Percentiles rank a stretch among this genome's conserved stretches.
Conservation (phyloP, 129 eudicot species). For the Glebionis coronaria region DNA sequence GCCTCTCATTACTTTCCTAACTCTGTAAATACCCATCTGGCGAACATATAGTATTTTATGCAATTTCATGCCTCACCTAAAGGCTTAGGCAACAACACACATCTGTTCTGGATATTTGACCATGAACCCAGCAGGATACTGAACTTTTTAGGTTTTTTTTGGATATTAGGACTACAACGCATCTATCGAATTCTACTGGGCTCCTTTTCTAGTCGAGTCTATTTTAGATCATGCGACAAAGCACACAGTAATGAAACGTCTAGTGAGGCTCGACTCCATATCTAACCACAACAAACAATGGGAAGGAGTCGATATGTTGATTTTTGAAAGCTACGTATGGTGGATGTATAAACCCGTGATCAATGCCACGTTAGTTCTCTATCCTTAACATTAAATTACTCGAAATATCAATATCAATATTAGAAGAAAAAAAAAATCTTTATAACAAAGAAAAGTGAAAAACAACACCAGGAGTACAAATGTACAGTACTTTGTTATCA, state of each 20-base stretch:
- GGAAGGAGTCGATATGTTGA: constrained; percentile 83
- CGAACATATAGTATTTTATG: neutral
- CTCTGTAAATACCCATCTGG: neutral
- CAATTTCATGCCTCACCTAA: neutral
- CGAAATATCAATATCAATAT: too few species aligned
- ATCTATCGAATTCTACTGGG: constrained; percentile 94
- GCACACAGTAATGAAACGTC: constrained; percentile 64
- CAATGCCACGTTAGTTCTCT: constrained; percentile 68
- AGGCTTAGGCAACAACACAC: neutral
- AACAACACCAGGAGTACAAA: too few species aligned
- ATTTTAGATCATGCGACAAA: constrained; percentile 92
- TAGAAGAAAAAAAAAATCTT: too few species aligned
- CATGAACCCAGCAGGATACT: neutral
- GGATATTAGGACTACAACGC: constrained; percentile 76
- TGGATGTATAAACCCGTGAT: constrained; percentile 93
- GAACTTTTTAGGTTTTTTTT: neutral
- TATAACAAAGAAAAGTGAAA: neutral
- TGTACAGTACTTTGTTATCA: too few species aligned
- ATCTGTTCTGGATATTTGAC: too few species aligned
- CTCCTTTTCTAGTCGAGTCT: constrained; percentile 89
- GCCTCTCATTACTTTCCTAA: neutral
- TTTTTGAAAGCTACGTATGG: constrained; percentile 95
- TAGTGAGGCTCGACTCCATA: constrained; percentile 76
- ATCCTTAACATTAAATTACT: constrained; percentile 1
- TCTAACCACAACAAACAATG: constrained; percentile 67